phyloP scores from a whole-genome alignment of 2,329 filamentous ascomycete genomes.

The Cordyceps sp. region DNA sequence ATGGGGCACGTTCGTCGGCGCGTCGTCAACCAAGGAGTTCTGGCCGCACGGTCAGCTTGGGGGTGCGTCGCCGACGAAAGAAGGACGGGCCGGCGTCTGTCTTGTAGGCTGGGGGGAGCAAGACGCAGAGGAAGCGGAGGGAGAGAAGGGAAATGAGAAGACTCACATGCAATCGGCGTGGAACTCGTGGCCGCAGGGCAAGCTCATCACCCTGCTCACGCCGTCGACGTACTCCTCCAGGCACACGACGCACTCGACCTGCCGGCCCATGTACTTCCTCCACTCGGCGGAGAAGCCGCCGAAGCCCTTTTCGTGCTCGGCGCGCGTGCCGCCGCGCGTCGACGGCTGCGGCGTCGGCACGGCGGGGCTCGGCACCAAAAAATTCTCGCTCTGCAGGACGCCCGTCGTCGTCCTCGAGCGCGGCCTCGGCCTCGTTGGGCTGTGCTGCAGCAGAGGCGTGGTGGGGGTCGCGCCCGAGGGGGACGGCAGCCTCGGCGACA shows the following conservation, averaged over 20 bases:
- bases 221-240: constrained; percentile 93
- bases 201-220: constrained; percentile 85
- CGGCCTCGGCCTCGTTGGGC: constrained; percentile 36
- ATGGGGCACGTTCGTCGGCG: constrained; percentile 94
- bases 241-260: constrained; percentile 88
- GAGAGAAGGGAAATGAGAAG: background rate
- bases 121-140: background rate
- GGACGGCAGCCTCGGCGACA: constrained; percentile 42
- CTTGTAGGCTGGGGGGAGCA: no score
- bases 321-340: constrained; percentile 12
- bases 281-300: constrained; percentile 31
- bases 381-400: constrained; percentile 31
- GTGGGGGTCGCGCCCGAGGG: constrained; percentile 52
- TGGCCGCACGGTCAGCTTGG: constrained; percentile 21
- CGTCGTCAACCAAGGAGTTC: constrained; percentile 92
- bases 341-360: constrained; percentile 19
- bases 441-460: constrained; percentile 60
- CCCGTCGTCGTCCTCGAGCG: constrained; percentile 49
- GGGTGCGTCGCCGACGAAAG: no score
- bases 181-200: constrained; percentile 96
- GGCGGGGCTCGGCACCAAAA: constrained; percentile 25
- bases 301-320: constrained; percentile 31
- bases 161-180: constrained; percentile 97
- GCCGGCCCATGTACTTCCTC: constrained; percentile 50
- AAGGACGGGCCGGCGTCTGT: no score